Evolutionary conservation across 257 asterid species (phyloP).

Genomic region (Solanum medicagineum): DNA sequence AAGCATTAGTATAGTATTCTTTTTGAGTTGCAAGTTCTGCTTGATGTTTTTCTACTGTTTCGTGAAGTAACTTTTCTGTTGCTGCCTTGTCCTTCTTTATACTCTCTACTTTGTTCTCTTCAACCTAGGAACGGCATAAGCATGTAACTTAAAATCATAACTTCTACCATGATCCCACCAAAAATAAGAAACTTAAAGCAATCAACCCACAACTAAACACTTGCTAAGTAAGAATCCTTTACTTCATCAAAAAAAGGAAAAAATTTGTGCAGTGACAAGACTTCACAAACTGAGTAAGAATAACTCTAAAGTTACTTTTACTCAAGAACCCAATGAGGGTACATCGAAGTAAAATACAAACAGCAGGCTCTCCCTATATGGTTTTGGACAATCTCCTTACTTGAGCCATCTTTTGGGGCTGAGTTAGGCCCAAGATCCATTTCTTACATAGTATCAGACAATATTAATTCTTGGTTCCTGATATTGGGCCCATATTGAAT

Average conservation of each 20-base stretch:
- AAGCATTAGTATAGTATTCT: slow-evolving; percentile 78
- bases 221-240: background rate
- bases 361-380: background rate
- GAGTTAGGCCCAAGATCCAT: background rate
- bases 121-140: slow-evolving; percentile 38
- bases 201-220: background rate
- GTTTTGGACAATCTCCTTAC: background rate
- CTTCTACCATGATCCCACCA: background rate
- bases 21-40: slow-evolving; percentile 76
- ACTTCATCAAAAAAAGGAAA: background rate
- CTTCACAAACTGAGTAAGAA: background rate
- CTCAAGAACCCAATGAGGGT: background rate
- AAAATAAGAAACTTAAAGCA: background rate
- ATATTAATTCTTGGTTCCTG: background rate
- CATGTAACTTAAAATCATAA: background rate
- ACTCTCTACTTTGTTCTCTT: slow-evolving; percentile 94
- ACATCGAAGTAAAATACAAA: background rate
- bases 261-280: background rate
- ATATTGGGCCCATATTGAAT: background rate
- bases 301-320: background rate
- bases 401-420: background rate
- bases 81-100: slow-evolving; percentile 80
- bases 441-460: background rate
- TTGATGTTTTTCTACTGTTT: slow-evolving; percentile 91
- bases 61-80: slow-evolving; percentile 87